Base-by-base conservation (phyloP, 306 rosid genomes). In the Prunus fruticosa region DNA sequence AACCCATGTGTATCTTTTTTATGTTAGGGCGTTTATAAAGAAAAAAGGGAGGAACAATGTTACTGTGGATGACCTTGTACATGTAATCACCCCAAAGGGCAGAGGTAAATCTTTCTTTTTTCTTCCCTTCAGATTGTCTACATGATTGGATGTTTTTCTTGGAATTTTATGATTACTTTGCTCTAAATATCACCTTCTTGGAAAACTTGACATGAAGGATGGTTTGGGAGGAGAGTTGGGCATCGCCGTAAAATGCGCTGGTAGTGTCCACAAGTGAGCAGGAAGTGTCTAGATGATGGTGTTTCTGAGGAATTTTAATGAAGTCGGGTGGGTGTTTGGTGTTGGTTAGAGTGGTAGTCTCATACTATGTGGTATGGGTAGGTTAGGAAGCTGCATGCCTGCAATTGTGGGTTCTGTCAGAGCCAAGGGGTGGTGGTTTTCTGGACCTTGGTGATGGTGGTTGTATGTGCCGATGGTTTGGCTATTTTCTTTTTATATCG, bases 31-130 rank as follows among this genome's bases (percentile, higher is more conserved):
- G 49, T 84, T 85, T 77, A 87, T 93, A 45, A 91, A 86, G 91
- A 93, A 89, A 86, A 91, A 93, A 66, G 98, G 98, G 79, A 87
- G 93, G 85, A 89, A 87, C 68, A 89, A 82, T 80, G 93, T 93
- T 52, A 91, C 91, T 7, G 89, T 93, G 61, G 98, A 93, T 71
- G 97, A 93, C 77, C 93, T 93, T 79, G 81, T 93, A 49, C 96
- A 86, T 75, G 87, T 88, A 78, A 93, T 93, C 70, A 93, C 97
- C 75, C 98, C 97, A 4, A 93, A 86, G 84, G 98, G 97, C 67
- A 88, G 98, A 88, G 97, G 98, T 89, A 76, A 74, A 71, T 41
- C n/a, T 64, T 22, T 79, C n/a, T 51, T 60, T 61, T 34, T 27
- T 9, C 53, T 9, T 60, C 13, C 50, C 57, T 57, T 67, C 14